phyloP scores from a whole-genome alignment of 179 eudicot genomes.

The Silene noctiflora region DNA sequence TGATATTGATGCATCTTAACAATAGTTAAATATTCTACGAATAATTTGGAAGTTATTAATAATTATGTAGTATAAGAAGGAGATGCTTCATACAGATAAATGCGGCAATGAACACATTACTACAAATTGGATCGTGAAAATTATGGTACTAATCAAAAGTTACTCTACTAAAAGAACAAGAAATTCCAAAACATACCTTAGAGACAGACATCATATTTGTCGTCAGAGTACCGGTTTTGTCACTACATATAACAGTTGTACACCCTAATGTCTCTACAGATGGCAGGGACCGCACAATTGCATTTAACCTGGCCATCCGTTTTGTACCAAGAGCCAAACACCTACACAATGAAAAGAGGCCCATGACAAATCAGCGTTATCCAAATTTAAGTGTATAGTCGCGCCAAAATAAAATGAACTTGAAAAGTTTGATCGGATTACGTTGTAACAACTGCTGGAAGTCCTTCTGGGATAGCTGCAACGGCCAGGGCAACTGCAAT shows the following conservation, averaged over 20 bases:
- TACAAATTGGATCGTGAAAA: background rate
- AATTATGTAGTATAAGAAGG: background rate
- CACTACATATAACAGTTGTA: constrained; percentile 98
- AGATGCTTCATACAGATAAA: background rate
- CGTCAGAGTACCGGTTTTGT: constrained; percentile 98
- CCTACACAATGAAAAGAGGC: constrained; percentile 35
- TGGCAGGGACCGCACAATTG: constrained; percentile 96
- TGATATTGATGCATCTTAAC: background rate
- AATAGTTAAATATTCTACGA: background rate
- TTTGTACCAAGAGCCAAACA: constrained; percentile 99
- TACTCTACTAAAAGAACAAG: background rate
- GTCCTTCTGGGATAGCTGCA: constrained; percentile 99
- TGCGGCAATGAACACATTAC: background rate
- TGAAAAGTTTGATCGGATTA: constrained; percentile 33
- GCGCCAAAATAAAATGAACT: constrained; percentile 5
- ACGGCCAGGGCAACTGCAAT: constrained; percentile 99
- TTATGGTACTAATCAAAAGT: background rate
- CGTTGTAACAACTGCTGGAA: constrained; percentile 99
- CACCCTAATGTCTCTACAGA: constrained; percentile 98
- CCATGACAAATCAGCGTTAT: constrained; percentile 19
- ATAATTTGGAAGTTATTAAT: background rate
- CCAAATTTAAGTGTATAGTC: constrained; percentile 3
- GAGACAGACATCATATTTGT: constrained; percentile 99
- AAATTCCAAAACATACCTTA: constrained; percentile 49
- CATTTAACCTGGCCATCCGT: constrained; percentile 97